Evolutionary conservation across 495 filamentous ascomycete species (phyloP), one percentile per base, ranked within the genome.

Genomic region (Penicillium odoratum): DNA sequence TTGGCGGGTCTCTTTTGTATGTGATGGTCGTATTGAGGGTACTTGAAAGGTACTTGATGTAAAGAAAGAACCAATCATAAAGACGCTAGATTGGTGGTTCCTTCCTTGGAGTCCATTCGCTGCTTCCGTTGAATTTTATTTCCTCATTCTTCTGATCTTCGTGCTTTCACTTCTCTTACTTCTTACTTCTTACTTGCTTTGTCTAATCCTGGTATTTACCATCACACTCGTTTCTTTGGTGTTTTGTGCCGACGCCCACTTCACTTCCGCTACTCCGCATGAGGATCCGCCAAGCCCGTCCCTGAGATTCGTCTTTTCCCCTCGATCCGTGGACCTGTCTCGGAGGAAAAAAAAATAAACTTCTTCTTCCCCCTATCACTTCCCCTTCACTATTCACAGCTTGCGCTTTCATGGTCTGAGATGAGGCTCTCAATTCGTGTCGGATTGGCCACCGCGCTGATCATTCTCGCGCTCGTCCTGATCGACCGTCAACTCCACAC

Each of bases 401-500:
- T 43, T 48, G 15, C 48, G n/a, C 42, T n/a, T 42, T 34, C 59
- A 61, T 58, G 72, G 62, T 56, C 78, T 79, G 76, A 72, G 59
- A 76, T 76, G 75, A 73, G 71, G 70, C 48, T 74, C 63, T 71
- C 76, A 67, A 54, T 70, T 59, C 70, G 72, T 56, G 54, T 75
- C 63, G 66, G 69, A 66, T 56, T 61, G 48, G 65, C 62, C 44
- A 56, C 60, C 64, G 66, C 60, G 69, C 65, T 77, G 45, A 63
- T 77, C 36, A 61, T 76, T 59, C 36, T 73, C 56, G 51, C 68
- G 48, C 57, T 77, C 55, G 38, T 74, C 50, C 55, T 78, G 30
- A 38, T 80, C 52, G 72, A 71, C 42, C 67, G 65, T 55, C 64
- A 69, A n/a, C 48, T 73, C 49, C 59, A 66, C 51, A 51, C 71